Evolutionary conservation across 441 rosid genomes (phyloP).

Genomic region (Pelargonium fulgidum): DNA sequence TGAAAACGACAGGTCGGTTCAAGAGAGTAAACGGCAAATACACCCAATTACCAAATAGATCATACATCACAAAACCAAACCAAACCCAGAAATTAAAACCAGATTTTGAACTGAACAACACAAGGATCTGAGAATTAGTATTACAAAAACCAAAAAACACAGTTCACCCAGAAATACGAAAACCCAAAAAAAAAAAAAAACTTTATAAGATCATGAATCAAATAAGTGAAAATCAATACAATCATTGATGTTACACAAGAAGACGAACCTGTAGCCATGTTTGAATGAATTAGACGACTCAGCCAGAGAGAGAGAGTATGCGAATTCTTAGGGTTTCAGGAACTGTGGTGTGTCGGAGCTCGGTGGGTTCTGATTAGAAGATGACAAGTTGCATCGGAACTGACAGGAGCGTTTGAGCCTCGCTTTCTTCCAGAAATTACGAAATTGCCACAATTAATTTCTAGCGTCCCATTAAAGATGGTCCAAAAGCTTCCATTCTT

Average conservation of each 20-base stretch:
- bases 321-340: background rate
- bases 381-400: slow-evolving; percentile 2
- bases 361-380: background rate
- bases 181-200: background rate
- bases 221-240: background rate
- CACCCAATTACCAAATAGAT: background rate
- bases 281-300: background rate
- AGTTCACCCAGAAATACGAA: too few relatives aligned
- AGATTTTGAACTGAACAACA: background rate
- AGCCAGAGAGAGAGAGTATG: background rate
- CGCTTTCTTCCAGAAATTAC: background rate
- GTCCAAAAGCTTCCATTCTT: background rate
- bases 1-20: background rate
- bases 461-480: background rate
- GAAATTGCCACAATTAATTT: background rate
- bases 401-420: background rate
- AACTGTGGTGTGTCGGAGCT: background rate
- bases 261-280: background rate
- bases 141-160: background rate
- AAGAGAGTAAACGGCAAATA: background rate
- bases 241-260: background rate
- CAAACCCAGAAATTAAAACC: background rate
- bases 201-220: background rate
- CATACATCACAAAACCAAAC: too few relatives aligned
- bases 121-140: background rate